These are phyloP conservation scores for Russula compacta DNA, from an alignment of 768 basidiomycete genomes.

Conservation along the genomic window DNA sequence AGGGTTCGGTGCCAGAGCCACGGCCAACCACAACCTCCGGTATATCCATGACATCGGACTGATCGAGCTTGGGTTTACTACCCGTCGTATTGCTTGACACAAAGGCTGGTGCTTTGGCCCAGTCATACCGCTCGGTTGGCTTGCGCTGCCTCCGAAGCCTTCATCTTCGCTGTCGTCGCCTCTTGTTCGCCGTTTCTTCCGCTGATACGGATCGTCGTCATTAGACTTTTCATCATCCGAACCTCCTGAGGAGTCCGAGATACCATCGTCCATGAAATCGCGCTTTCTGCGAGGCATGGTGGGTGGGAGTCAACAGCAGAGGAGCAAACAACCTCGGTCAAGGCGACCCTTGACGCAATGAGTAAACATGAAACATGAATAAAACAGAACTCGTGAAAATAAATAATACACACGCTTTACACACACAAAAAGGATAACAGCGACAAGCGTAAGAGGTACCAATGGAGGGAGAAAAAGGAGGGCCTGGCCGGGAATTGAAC, in stretches of 20 bases:
- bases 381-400: background rate
- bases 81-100: conserved; percentile 40
- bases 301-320: background rate
- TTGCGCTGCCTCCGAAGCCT: conserved; percentile 24
- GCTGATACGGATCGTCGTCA: conserved; percentile 65
- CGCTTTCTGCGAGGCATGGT: conserved; percentile 72
- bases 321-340: background rate
- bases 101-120: conserved; percentile 73
- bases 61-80: conserved; percentile 25
- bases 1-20: conserved; percentile 30
- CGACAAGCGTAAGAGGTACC: background rate
- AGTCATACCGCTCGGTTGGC: conserved; percentile 43
- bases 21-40: conserved; percentile 3
- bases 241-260: conserved; percentile 56
- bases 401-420: background rate
- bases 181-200: conserved; percentile 55
- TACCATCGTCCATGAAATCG: conserved; percentile 59
- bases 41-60: conserved; percentile 35
- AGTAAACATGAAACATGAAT: background rate
- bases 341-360: background rate
- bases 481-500: conserved; percentile 84
- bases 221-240: conserved; percentile 49
- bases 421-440: background rate
- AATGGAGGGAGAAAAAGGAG: conserved; percentile 13
- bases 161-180: conserved; percentile 56